Evolutionary conservation across 225 moss, liverwort and hornwort species (phyloP), one percentile per base, ranked within the genome.

Genomic region (Takakia lepidozioides): DNA sequence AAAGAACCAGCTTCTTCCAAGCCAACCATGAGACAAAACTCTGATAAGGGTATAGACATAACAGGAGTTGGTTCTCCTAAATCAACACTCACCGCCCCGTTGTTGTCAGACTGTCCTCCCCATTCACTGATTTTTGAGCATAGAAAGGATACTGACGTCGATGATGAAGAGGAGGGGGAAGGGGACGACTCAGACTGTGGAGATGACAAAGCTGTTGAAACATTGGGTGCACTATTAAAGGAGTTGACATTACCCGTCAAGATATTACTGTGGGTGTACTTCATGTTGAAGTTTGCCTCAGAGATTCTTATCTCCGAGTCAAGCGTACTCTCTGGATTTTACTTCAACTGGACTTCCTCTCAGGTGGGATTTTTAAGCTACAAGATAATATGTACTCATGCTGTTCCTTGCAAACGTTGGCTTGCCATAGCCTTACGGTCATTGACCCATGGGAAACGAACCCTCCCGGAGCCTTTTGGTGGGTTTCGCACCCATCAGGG

Each of bases 261-360:
- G 76, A 90, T 90, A 32, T 60, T 90, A 67, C 49, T 95, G 64
- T 80, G 86, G 53, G 84, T 95, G 51, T 95, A 95, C 52, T 95
- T 95, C 49, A 95, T 95, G 93, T 67, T 95, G 41, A 95, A 95
- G 49, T 90, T 75, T 52, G 72, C 89, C 27, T 76, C 86, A 29
- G 93, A 95, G 69, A 82, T 95, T 60, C 70, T 95, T 26, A 69
- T 95, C 16, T 89, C 93, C 5, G 93, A 82, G 45, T 95, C 93
- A 19, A 95, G 93, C 71, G 84, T 95, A 27, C 57, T 87, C 54
- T 86, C 93, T 14, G 38, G 60, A 6, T 59, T 72, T 59, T 95
- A 95, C 36, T 95, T 95, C 48, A 24, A 68, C 48, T 95, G 93
- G 93, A 49, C 52, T 34, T 65, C 82, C 27, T 57, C 68, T 63